Conservation (phyloP, 169 alveolate genomes). For the Eimeria sp. region DNA sequence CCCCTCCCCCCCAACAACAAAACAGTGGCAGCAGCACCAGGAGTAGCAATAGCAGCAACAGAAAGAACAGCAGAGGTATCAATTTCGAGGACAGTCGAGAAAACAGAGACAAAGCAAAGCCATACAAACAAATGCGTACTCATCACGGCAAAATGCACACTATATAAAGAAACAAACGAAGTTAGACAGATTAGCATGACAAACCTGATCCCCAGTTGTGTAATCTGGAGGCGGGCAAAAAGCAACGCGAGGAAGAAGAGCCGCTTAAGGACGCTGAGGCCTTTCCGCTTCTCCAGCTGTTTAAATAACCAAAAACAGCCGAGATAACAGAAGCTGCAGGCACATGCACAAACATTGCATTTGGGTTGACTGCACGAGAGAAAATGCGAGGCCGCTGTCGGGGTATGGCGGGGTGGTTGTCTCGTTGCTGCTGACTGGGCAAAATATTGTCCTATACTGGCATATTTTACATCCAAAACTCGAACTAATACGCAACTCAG, state of each 20-base stretch:
- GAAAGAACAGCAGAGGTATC: background rate
- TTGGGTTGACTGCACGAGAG: too few species aligned
- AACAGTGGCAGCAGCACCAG: background rate
- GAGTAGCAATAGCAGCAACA: background rate
- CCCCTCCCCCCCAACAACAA: too few species aligned
- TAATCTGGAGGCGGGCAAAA: background rate
- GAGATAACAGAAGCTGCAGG: constrained; percentile 11
- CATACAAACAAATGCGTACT: background rate
- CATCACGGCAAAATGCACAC: background rate
- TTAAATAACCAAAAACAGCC: background rate
- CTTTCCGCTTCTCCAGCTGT: constrained; percentile 24
- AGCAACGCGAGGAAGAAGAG: background rate
- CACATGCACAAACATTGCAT: too few species aligned
- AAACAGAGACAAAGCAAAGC: background rate
- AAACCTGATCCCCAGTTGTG: constrained; percentile 30
- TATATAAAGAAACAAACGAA: background rate
- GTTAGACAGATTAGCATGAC: background rate
- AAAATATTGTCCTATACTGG: too few species aligned
- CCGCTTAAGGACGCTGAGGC: background rate
- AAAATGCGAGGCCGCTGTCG: too few species aligned
- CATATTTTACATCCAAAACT: too few species aligned
- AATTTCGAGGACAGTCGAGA: background rate
- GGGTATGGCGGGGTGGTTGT: too few species aligned
- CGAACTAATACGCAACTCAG: too few species aligned
- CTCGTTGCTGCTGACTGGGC: too few species aligned